Evolutionary conservation across 768 basidiomycete genomes (phyloP).

Genomic region (Lenzites betulinus): DNA sequence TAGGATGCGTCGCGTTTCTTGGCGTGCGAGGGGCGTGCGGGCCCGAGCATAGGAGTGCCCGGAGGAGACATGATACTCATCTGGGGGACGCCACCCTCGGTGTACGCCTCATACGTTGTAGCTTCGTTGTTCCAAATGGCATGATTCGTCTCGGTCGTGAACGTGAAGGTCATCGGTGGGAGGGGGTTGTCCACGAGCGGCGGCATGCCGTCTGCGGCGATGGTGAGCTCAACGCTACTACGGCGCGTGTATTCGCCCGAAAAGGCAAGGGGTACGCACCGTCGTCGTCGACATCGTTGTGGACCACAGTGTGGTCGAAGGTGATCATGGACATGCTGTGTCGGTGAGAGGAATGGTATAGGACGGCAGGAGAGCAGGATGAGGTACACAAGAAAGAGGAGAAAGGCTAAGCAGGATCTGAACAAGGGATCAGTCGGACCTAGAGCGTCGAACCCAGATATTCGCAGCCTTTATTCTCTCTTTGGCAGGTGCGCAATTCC

Average conservation of each 20-base stretch:
- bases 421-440: conserved; percentile 24
- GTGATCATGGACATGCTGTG: conserved; percentile 26
- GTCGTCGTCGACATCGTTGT: conserved; percentile 38
- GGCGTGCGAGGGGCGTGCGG: conserved; percentile 49
- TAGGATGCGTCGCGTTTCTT: conserved; percentile 71
- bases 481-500: conserved; percentile 25
- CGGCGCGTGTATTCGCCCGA: conserved; percentile 21
- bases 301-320: conserved; percentile 30
- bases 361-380: conserved; percentile 8
- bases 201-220: conserved; percentile 37
- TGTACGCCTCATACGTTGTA: conserved; percentile 34
- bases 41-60: conserved; percentile 32
- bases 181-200: conserved; percentile 52
- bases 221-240: conserved; percentile 18
- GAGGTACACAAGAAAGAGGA: neutral
- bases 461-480: conserved; percentile 32
- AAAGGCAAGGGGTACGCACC: conserved; percentile 31
- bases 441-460: conserved; percentile 27
- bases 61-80: conserved; percentile 26
- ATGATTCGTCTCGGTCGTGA: conserved; percentile 60
- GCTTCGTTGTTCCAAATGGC: conserved; percentile 48
- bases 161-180: conserved; percentile 58
- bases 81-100: conserved; percentile 25
- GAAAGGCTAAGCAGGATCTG: conserved; percentile 18
- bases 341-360: neutral